phyloP scores from a whole-genome alignment of 1,284 basidiomycete species.

The Ustilago tritici region DNA sequence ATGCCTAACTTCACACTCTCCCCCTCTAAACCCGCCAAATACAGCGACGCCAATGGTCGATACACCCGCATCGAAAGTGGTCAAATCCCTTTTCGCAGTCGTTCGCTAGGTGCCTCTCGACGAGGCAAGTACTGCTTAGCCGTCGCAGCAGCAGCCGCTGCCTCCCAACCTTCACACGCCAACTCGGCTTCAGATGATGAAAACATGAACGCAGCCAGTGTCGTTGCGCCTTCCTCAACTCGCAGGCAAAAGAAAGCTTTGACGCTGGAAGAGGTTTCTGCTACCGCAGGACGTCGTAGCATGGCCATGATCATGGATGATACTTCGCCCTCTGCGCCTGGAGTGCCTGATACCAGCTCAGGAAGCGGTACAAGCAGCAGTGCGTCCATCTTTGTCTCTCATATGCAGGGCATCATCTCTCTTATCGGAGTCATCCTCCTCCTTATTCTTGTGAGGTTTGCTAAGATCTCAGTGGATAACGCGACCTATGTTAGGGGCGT shows the following conservation, averaged over 20 bases:
- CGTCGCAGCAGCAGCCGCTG: constrained; percentile 26
- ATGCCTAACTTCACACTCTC: constrained; percentile 40
- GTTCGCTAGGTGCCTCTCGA: constrained; percentile 29
- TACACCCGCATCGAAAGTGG: constrained; percentile 45
- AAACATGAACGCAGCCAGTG: constrained; percentile 19
- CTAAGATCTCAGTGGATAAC: constrained; percentile 33
- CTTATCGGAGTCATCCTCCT: constrained; percentile 47
- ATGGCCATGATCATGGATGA: constrained; percentile 52
- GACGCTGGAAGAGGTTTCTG: constrained; percentile 28
- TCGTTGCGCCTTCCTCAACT: constrained; percentile 7
- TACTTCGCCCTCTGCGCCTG: not conserved
- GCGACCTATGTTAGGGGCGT: constrained; percentile 45
- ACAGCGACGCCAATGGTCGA: constrained; percentile 36
- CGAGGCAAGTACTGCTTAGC: constrained; percentile 40
- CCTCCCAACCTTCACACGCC: not conserved
- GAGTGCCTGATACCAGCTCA: not conserved
- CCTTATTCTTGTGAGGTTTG: constrained; percentile 41
- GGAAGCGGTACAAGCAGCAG: constrained; percentile 5
- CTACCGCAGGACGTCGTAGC: constrained; percentile 34
- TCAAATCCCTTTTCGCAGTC: constrained; percentile 41
- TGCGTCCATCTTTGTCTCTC: constrained; percentile 32
- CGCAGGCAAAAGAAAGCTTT: constrained; percentile 6
- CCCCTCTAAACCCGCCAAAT: constrained; percentile 34
- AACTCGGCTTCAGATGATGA: constrained; percentile 17
- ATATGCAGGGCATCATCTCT: constrained; percentile 45